Evolutionary conservation across 768 basidiomycete genomes (phyloP).

Genomic region (Macrolepiota fuliginosa): DNA sequence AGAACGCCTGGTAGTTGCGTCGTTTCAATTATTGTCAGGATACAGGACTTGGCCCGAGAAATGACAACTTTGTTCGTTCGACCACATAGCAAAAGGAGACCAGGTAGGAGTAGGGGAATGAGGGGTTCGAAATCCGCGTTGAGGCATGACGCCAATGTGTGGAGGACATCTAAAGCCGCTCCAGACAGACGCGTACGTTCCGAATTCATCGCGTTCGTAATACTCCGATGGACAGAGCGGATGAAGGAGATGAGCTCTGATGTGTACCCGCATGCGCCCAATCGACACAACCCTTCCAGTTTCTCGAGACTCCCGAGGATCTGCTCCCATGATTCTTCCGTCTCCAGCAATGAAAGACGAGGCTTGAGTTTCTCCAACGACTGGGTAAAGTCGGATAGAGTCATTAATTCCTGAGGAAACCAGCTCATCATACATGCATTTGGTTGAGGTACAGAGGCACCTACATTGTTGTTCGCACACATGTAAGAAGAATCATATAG

Average conservation of each 20-base stretch:
- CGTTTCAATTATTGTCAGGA: slow-evolving; percentile 58
- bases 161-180: slow-evolving; percentile 62
- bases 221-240: slow-evolving; percentile 48
- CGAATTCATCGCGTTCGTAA: slow-evolving; percentile 62
- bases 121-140: slow-evolving; percentile 66
- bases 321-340: slow-evolving; percentile 79
- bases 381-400: slow-evolving; percentile 6
- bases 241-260: slow-evolving; percentile 49
- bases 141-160: slow-evolving; percentile 49
- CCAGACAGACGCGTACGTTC: slow-evolving; percentile 75
- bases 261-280: slow-evolving; percentile 49
- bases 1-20: slow-evolving; percentile 68
- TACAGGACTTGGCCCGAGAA: slow-evolving; percentile 59
- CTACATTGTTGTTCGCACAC: too few species aligned
- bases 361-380: slow-evolving; percentile 39
- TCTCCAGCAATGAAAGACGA: slow-evolving; percentile 48
- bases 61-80: slow-evolving; percentile 80
- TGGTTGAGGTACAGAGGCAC: too few species aligned
- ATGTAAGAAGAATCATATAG: too few species aligned
- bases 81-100: slow-evolving; percentile 62
- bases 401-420: neutral
- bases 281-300: slow-evolving; percentile 47
- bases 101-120: slow-evolving; percentile 63
- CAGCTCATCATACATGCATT: too few species aligned
- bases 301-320: slow-evolving; percentile 49